Conservation (phyloP, 257 asterid genomes). For the Misopates orontium region DNA sequence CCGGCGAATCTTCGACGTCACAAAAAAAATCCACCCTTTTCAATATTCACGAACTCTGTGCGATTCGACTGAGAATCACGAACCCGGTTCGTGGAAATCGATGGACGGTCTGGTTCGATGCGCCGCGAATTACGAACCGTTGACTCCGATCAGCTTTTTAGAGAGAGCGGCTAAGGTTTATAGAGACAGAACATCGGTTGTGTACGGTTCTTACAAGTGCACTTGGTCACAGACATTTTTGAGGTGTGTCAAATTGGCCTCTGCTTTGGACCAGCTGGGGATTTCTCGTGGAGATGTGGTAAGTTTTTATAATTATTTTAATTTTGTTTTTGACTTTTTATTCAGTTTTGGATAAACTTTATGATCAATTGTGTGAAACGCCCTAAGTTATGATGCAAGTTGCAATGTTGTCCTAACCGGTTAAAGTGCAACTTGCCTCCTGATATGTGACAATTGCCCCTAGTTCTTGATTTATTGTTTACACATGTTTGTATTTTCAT, state of each 20-base stretch:
- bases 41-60: conserved; percentile 18
- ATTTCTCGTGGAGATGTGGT: conserved; percentile 55
- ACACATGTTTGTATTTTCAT: too few relatives aligned
- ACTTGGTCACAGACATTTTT: conserved; percentile 46
- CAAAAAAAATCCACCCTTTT: neutral
- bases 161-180: conserved; percentile 55
- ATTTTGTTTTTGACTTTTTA: neutral
- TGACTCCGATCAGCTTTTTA: conserved; percentile 52
- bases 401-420: too few relatives aligned
- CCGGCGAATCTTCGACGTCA: conserved; percentile 15
- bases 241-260: conserved; percentile 52
- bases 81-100: conserved; percentile 36
- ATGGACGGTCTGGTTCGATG: conserved; percentile 41
- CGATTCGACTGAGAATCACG: conserved; percentile 19
- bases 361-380: too few relatives aligned
- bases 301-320: neutral
- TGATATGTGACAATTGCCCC: too few relatives aligned
- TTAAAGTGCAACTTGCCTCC: too few relatives aligned
- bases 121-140: conserved; percentile 45
- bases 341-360: too few relatives aligned
- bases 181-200: conserved; percentile 51
- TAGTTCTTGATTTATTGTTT: too few relatives aligned
- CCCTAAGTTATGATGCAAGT: too few relatives aligned
- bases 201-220: conserved; percentile 38
- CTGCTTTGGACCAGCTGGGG: conserved; percentile 45